Base-by-base conservation (phyloP, 345 rosid genomes). In the Citrus cavaleriei region DNA sequence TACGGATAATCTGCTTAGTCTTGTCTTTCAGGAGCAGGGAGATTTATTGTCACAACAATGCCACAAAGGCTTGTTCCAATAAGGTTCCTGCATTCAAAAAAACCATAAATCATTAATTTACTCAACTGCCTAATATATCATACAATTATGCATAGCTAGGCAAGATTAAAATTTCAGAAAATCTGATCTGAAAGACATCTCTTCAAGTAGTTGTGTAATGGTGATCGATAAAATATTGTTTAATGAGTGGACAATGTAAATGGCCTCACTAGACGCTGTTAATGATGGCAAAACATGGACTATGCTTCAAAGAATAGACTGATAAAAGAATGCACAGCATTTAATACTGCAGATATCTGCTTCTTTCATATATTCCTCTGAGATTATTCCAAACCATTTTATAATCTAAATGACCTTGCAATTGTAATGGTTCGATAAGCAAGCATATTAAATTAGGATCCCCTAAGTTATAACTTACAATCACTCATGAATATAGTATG, bases 11-110 rank as follows among this genome's bases (percentile, higher is more conserved):
- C 57, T 2, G 68, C 82, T 3, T 13, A n/a, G 14, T 71, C 51
- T 35, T 76, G 68, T 46, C 84, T 82, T 77, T 86, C 87, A 0
- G 90, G 91, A 19, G 80, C 82, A 35, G 87, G 77, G 85, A 24
- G 91, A 88, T 72, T 75, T 74, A 35, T 86, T 84, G 54, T 87
- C 90, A 0, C 59, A 75, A 70, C 91, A 88, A 82, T 78, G 72
- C 88, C 86, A 78, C 66, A 88, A 68, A 18, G 85, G 90, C 82
- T 83, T 83, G 28, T 88, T 83, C 91, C 90, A 90, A 21, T 74
- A 81, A 51, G 78, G 78, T 10, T 90, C 91, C 93, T 83, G 84
- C 78, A n/a, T 25, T 55, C 59, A 21, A 64, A 57, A 34, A 21
- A 35, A 16, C 35, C 67, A 10, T 32, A 35, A 35, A 64, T 70